These are phyloP conservation scores for Pythium pyrilobum DNA, from an alignment of 352 stramenopile genomes.

Conservation along the genomic window DNA sequence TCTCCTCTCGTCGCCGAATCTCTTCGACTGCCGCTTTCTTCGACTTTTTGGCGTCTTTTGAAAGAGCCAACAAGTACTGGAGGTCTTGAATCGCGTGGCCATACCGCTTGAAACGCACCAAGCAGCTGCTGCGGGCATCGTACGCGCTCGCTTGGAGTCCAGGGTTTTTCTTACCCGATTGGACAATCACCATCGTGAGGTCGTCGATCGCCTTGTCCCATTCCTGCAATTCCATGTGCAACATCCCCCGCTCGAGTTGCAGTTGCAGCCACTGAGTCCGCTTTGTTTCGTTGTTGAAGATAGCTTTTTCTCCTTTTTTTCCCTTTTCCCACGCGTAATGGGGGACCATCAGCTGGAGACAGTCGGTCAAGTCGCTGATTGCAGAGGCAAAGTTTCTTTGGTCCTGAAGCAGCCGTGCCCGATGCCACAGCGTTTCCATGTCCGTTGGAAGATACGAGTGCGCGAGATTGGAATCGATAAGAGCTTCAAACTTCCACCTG, in stretches of 20 bases:
- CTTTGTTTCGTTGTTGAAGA: constrained; percentile 34
- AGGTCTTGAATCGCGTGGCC: constrained; percentile 47
- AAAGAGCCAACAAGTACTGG: constrained; percentile 22
- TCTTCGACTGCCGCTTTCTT: constrained; percentile 6
- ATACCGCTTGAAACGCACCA: constrained; percentile 33
- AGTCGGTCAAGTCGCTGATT: constrained; percentile 40
- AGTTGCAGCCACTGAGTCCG: constrained; percentile 42
- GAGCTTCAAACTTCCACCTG: constrained; percentile 44
- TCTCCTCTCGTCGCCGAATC: constrained; percentile 16
- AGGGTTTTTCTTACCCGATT: constrained; percentile 28
- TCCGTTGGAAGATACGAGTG: constrained; percentile 43
- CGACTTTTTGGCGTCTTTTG: constrained; percentile 13
- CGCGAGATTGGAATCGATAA: constrained; percentile 45
- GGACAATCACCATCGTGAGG: constrained; percentile 34
- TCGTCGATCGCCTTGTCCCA: constrained; percentile 40
- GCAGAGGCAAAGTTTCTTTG: constrained; percentile 32
- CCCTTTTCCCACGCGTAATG: constrained; percentile 37
- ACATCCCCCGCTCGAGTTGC: constrained; percentile 30
- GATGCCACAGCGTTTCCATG: constrained; percentile 48
- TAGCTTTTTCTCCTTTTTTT: constrained; percentile 19
- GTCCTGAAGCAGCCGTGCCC: constrained; percentile 30
- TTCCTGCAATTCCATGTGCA: constrained; percentile 31
- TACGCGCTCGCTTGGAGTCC: constrained; percentile 21
- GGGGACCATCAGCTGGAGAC: constrained; percentile 27
- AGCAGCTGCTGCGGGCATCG: constrained; percentile 28